A percentile compares a stretch with the other conserved stretches of the same genome.
phyloP scores from a whole-genome alignment of 768 basidiomycete genomes.

The Termitomyces sp. region DNA sequence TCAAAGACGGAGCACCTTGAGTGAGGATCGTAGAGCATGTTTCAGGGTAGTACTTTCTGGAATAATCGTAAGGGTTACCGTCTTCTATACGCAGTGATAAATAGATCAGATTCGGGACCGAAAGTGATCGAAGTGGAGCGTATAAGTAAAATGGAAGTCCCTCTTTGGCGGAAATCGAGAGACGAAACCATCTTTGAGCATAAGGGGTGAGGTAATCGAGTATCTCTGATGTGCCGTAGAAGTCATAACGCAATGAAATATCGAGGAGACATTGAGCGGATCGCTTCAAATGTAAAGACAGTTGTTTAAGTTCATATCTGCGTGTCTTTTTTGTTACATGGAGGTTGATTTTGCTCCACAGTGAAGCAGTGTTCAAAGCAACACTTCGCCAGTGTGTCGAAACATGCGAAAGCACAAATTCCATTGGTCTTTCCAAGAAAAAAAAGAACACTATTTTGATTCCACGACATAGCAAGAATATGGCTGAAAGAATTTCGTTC shows the following conservation, averaged over 20 bases:
- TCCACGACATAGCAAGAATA: conserved; percentile 32
- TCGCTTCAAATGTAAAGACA: conserved; percentile 32
- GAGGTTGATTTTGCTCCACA: conserved; percentile 40
- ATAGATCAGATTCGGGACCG: conserved; percentile 31
- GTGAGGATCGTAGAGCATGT: conserved; percentile 26
- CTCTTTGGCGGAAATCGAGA: conserved; percentile 26
- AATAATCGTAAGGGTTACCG: conserved; percentile 21
- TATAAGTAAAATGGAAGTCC: conserved; percentile 22
- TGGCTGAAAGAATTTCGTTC: conserved; percentile 32
- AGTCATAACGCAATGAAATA: conserved; percentile 25
- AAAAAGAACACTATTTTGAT: background rate
- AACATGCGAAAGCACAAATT: conserved; percentile 39
- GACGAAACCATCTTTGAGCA: conserved; percentile 32
- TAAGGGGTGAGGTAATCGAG: conserved; percentile 26
- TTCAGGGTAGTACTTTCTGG: conserved; percentile 23
- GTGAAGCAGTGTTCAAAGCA: conserved; percentile 31
- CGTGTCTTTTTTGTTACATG: conserved; percentile 19
- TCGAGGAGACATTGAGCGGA: conserved; percentile 33
- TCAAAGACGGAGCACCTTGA: conserved; percentile 26
- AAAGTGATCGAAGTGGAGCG: conserved; percentile 19
- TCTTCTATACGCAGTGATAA: conserved; percentile 32
- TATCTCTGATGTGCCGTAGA: conserved; percentile 20
- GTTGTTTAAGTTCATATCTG: conserved; percentile 19
- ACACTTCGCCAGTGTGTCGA: conserved; percentile 40
- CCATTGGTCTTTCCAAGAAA: conserved; percentile 19